phyloP scores from a whole-genome alignment of 805 yeast genomes.

The Ogataea parapolymorpha region DNA sequence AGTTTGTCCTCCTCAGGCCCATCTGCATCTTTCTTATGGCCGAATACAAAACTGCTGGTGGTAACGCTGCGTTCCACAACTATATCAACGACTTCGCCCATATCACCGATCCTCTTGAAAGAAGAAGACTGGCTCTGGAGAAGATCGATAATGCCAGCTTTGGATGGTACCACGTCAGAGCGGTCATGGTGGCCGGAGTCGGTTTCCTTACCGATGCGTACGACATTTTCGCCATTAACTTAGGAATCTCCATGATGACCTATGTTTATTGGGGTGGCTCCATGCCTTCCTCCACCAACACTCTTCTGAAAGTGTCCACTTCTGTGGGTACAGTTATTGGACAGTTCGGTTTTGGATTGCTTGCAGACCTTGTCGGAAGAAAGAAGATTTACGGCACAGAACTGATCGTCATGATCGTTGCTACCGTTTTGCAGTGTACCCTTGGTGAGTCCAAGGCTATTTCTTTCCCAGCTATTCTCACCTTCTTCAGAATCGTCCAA shows the following conservation, averaged over 20 bases:
- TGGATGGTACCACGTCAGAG: constrained; percentile 80
- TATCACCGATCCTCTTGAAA: constrained; percentile 78
- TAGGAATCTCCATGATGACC: constrained; percentile 75
- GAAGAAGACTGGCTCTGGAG: constrained; percentile 82
- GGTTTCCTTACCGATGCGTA: constrained; percentile 93
- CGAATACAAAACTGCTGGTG: constrained; percentile 52
- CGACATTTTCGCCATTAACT: constrained; percentile 86
- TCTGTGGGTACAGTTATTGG: constrained; percentile 94
- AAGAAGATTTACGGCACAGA: constrained; percentile 85
- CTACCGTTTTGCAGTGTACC: constrained; percentile 74
- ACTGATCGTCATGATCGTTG: constrained; percentile 77
- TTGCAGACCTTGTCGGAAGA: constrained; percentile 83
- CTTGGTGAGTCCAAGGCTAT: constrained; percentile 71
- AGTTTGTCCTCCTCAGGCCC: not conserved
- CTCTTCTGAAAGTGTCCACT: constrained; percentile 81
- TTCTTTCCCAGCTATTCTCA: constrained; percentile 67
- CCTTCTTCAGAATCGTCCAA: constrained; percentile 79
- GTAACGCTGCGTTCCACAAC: constrained; percentile 85
- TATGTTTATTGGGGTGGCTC: constrained; percentile 69
- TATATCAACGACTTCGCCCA: constrained; percentile 76
- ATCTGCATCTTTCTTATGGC: constrained; percentile 4
- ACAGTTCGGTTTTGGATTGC: constrained; percentile 77
- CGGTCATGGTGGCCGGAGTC: constrained; percentile 85
- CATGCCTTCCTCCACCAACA: constrained; percentile 65
- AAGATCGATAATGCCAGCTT: constrained; percentile 76